Conservation (phyloP, 805 yeast genomes). For the Tetrapisispora taiwanensis region DNA sequence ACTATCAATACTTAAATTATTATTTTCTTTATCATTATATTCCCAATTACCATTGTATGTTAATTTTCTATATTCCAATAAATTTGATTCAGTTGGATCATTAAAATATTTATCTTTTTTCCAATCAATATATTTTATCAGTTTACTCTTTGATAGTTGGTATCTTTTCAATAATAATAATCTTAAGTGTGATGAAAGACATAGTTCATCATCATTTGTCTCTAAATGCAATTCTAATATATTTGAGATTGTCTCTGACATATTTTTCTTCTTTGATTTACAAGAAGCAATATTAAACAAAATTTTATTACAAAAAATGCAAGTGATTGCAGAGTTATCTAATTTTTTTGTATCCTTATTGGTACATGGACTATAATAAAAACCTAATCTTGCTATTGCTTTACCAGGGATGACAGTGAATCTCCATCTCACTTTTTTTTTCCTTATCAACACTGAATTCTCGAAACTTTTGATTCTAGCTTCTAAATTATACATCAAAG, state of each 20-base stretch:
- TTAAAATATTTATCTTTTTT: constrained; percentile 12
- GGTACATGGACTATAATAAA: constrained; percentile 17
- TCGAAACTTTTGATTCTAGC: constrained; percentile 8
- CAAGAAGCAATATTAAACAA: constrained; percentile 17
- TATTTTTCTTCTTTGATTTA: constrained; percentile 18
- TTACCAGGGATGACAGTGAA: constrained; percentile 23
- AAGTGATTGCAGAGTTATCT: constrained; percentile 18
- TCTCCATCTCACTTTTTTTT: constrained; percentile 23
- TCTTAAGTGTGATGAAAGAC: constrained; percentile 13
- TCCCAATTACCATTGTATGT: constrained; percentile 23
- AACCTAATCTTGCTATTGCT: constrained; percentile 22
- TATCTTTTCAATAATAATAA: constrained; percentile 19
- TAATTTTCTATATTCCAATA: constrained; percentile 10
- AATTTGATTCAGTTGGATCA: constrained; percentile 11
- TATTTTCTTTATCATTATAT: neutral
- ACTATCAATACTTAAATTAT: constrained; percentile 15
- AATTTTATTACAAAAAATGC: constrained; percentile 16
- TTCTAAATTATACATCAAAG: neutral
- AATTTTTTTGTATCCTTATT: constrained; percentile 6
- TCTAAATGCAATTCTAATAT: constrained; percentile 17
- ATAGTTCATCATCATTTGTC: constrained; percentile 2
- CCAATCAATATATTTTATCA: constrained; percentile 11
- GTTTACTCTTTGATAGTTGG: neutral
- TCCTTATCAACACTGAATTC: constrained; percentile 9
- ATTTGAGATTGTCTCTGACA: constrained; percentile 18